Percentiles rank a stretch among this genome's conserved stretches.
phyloP scores from a whole-genome alignment of 768 basidiomycete species.

The Agrocybe praecox region DNA sequence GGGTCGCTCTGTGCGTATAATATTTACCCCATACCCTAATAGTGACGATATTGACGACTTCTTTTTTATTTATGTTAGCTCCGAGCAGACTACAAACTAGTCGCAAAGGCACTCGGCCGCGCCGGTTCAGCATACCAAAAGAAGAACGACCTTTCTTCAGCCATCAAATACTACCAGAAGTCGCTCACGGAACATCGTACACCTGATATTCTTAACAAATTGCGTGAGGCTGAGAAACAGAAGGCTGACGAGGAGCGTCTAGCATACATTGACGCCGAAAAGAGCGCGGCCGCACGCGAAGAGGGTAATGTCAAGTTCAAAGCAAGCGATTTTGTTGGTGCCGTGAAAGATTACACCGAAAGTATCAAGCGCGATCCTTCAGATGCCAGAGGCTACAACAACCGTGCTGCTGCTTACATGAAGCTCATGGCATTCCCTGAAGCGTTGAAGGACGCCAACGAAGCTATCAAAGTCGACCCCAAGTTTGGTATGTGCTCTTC shows the following conservation, averaged over 20 bases:
- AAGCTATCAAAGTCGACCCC: slow-evolving; percentile 91
- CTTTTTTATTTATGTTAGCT: slow-evolving; percentile 41
- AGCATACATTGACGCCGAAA: slow-evolving; percentile 87
- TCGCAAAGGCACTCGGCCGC: slow-evolving; percentile 94
- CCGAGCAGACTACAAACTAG: slow-evolving; percentile 91
- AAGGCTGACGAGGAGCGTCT: slow-evolving; percentile 78
- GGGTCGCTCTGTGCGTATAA: slow-evolving; percentile 66
- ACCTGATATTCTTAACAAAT: slow-evolving; percentile 87
- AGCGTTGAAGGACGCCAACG: slow-evolving; percentile 93
- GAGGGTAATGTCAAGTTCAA: slow-evolving; percentile 95
- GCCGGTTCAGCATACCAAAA: slow-evolving; percentile 84
- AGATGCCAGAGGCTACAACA: slow-evolving; percentile 94
- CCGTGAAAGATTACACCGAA: slow-evolving; percentile 93
- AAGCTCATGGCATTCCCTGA: slow-evolving; percentile 94
- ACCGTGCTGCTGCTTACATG: slow-evolving; percentile 96
- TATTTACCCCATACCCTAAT: background rate
- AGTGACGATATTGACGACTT: background rate
- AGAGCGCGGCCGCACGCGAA: slow-evolving; percentile 82
- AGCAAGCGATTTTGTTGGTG: slow-evolving; percentile 85
- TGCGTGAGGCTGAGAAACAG: slow-evolving; percentile 79
- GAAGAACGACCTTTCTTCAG: slow-evolving; percentile 73
- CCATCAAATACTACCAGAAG: slow-evolving; percentile 92
- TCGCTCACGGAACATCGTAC: slow-evolving; percentile 96
- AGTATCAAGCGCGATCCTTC: slow-evolving; percentile 93
- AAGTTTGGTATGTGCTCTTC: slow-evolving; percentile 64